These are phyloP conservation scores for Plenodomus tracheiphilus DNA, from an alignment of 2,329 filamentous ascomycete species.

Conservation along the genomic window DNA sequence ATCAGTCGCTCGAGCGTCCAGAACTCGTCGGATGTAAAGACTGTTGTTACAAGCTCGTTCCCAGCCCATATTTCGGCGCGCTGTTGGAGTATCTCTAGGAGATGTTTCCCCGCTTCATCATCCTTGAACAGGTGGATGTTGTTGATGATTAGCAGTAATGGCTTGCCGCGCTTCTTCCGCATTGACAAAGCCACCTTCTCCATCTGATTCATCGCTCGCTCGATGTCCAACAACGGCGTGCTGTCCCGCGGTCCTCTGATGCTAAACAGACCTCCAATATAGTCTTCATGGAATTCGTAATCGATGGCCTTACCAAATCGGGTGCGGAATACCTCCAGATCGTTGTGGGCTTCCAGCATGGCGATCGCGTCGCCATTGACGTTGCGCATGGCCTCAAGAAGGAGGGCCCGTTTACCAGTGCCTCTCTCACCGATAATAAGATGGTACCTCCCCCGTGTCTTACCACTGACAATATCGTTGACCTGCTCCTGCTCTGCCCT, in stretches of 20 bases:
- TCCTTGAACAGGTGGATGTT: slow-evolving; percentile 88
- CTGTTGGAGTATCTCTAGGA: slow-evolving; percentile 92
- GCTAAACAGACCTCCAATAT: slow-evolving; percentile 92
- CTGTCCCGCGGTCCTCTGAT: slow-evolving; percentile 90
- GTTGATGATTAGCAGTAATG: slow-evolving; percentile 88
- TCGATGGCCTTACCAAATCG: slow-evolving; percentile 91
- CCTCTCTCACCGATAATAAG: slow-evolving; percentile 93
- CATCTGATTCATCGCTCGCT: slow-evolving; percentile 93
- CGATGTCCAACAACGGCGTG: slow-evolving; percentile 89
- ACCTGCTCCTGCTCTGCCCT: slow-evolving; percentile 79
- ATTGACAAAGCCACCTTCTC: slow-evolving; percentile 87
- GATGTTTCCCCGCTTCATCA: slow-evolving; percentile 83
- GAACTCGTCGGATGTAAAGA: slow-evolving; percentile 96
- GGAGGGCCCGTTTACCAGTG: slow-evolving; percentile 92
- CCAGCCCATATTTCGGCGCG: slow-evolving; percentile 95
- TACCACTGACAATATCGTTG: slow-evolving; percentile 78
- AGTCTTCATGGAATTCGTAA: slow-evolving; percentile 97
- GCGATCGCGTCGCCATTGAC: slow-evolving; percentile 84
- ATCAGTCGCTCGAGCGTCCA: slow-evolving; percentile 97
- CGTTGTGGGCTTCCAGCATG: slow-evolving; percentile 95
- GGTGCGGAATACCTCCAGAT: slow-evolving; percentile 91
- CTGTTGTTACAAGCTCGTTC: slow-evolving; percentile 81
- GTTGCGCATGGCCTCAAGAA: slow-evolving; percentile 91
- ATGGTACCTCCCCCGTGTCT: slow-evolving; percentile 78
- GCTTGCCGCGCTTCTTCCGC: slow-evolving; percentile 63